Evolutionary conservation across 805 yeast genomes (phyloP), one percentile per base, ranked within the genome.

Genomic region (Phaffomyces opuntiae): DNA sequence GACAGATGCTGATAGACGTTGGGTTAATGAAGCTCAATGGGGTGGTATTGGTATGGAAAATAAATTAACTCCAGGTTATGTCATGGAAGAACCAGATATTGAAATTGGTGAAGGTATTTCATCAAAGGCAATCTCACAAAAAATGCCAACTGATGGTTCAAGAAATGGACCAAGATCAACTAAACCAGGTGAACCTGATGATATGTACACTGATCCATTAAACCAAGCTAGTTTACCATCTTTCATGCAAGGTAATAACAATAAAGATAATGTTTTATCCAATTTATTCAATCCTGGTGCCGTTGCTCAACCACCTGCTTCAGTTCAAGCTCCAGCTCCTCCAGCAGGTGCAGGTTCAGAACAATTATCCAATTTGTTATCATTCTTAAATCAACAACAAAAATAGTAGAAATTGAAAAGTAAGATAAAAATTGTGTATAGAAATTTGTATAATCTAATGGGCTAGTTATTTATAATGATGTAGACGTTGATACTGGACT

Each of bases 61-160:
- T 59, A 88, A 90, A 9, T 65, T 93, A 49, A 80, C 70, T 49
- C 74, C 87, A 38, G 96, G 96, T 43, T 68, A 87, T 58, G 87
- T 83, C 14, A 78, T 93, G 61, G 98, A 93, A 63, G 99, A 93
- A 67, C 99, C 99, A 3, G 99, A 93, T 68, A 93, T 91, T 56
- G 96, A 90, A 63, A 87, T 93, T 45, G 98, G 98, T 42, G 81
- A 87, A 40, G 97, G 97, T 51, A 86, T 87, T 42, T 83, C 96
- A 1, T 87, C 96, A 5, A 90, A 90, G 64, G 89, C 96, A 17
- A 87, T 87, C 66, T 83, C 95, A 11, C 81, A 81, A 66, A 86
- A 87, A 62, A 86, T 88, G 95, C 96, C 96, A 16, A 87, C 96
- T 5, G 89, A 89, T 63, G 80, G 87, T 17, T 78, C 89, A 6